Evolutionary conservation across 331 rosid genomes (phyloP).

Genomic region (Acacia concinna): DNA sequence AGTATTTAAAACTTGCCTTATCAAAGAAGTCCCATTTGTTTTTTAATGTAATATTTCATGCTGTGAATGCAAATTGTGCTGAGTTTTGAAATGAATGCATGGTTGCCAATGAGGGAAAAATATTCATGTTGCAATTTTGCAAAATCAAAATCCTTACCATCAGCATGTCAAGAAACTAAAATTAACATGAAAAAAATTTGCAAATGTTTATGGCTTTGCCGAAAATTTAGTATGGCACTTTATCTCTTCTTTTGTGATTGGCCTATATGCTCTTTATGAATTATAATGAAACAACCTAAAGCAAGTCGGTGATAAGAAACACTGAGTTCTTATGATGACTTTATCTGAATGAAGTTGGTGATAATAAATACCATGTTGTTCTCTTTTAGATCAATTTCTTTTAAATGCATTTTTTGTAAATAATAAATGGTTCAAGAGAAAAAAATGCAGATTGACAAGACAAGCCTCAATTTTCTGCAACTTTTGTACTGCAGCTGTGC

Average conservation of each 20-base stretch:
- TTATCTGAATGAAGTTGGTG: background rate
- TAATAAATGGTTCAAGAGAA: background rate
- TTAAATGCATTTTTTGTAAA: background rate
- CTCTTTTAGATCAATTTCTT: background rate
- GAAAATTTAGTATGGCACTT: constrained; percentile 15
- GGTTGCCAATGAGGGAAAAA: background rate
- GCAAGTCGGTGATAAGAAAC: constrained; percentile 16
- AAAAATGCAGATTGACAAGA: constrained; percentile 9
- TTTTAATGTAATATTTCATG: constrained; percentile 1
- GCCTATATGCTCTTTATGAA: constrained; percentile 5
- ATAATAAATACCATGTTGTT: background rate
- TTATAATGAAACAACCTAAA: constrained; percentile 9
- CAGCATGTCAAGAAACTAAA: constrained; percentile 17
- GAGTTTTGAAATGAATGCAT: constrained; percentile 18
- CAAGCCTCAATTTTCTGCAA: background rate
- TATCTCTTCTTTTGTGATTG: background rate
- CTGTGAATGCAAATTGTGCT: constrained; percentile 8
- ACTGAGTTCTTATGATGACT: background rate
- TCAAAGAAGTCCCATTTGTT: background rate
- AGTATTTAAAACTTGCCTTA: too few species aligned
- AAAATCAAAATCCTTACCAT: constrained; percentile 16
- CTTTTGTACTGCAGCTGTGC: constrained; percentile 11
- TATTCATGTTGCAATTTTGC: constrained; percentile 12
- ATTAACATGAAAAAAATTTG: background rate
- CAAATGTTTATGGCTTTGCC: background rate